Conservation (phyloP, 192 early-diverging fungal species). For the Mortierella alpina region DNA sequence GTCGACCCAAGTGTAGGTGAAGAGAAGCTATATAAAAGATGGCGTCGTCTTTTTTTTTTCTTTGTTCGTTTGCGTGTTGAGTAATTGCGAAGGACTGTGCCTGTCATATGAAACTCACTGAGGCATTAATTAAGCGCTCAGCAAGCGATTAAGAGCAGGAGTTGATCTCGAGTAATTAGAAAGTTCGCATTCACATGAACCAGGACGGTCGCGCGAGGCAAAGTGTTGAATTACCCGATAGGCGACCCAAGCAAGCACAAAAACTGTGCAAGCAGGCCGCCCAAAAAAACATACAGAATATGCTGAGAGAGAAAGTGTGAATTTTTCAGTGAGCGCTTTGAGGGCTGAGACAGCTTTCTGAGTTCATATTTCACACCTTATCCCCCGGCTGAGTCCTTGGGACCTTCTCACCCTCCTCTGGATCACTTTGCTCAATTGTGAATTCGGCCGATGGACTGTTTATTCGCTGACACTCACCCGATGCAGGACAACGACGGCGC, state of each 20-base stretch:
- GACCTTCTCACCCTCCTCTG: too few relatives aligned
- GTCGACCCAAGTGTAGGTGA: background rate
- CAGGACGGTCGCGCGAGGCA: constrained; percentile 44
- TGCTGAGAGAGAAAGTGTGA: constrained; percentile 16
- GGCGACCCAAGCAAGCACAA: constrained; percentile 43
- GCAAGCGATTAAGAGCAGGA: constrained; percentile 55
- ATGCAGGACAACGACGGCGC: too few relatives aligned
- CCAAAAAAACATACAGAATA: constrained; percentile 40
- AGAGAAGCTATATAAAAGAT: background rate
- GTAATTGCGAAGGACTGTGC: constrained; percentile 8
- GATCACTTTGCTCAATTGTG: too few relatives aligned
- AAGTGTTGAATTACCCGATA: constrained; percentile 54
- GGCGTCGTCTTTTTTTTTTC: background rate
- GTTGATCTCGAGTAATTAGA: constrained; percentile 41
- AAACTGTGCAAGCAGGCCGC: constrained; percentile 50
- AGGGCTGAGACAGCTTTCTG: background rate
- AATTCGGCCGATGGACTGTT: too few relatives aligned
- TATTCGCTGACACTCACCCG: too few relatives aligned
- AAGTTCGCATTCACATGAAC: constrained; percentile 54
- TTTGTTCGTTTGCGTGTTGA: constrained; percentile 8
- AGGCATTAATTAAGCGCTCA: constrained; percentile 49
- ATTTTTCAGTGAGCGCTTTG: background rate
- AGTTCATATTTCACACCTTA: too few relatives aligned
- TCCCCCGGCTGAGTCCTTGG: too few relatives aligned
- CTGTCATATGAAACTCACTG: constrained; percentile 56